Evolutionary conservation across 169 alveolate species (phyloP), one percentile per base, ranked within the genome.

Genomic region (Eimeria praecox): DNA sequence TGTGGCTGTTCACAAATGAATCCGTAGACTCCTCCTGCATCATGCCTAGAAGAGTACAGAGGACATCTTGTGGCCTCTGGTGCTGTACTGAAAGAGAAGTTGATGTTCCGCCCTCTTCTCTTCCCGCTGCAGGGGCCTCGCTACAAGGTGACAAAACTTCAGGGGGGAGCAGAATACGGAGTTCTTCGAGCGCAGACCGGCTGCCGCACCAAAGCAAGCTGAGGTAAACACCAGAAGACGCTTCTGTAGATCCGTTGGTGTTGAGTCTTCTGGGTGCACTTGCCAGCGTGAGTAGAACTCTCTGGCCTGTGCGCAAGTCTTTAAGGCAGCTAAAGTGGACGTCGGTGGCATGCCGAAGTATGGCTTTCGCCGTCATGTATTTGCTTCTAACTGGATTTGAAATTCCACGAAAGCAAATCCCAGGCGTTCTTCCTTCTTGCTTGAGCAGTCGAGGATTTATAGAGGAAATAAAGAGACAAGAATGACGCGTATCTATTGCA

Each of bases 231-330:
- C 44, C 33, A 3, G 77, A 35, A 35, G 92, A 5, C 42, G 92
- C 24, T 49, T 46, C 71, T 30, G 59, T 44, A 16, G 62, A 38
- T 24, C 59, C 18, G 42, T 56, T 30, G 52, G 30, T 14, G 27
- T 35, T 38, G 35, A 22, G 56, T 9, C 16, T 30, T 52, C 42
- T 27, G 54, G 92, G 92, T 6, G 92, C 77, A 16, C 56, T 52
- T 33, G 73, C 38, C 92, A 85, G 59, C 30, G 56, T 54, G 35
- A 85, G 22, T 12, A 85, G 77, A 27, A 62, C 92, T 30, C 92
- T 49, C 77, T 85, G 92, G 35, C 92, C 92, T 33, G 14, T 38
- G 33, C 56, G 92, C 56, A 85, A 85, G 78, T 42, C 92, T 38
- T 85, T 33, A 33, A 85, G 56, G 30, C 49, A 12, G 62, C 56